Conservation (phyloP, 768 basidiomycete species). For the Termitomyces sp. region DNA sequence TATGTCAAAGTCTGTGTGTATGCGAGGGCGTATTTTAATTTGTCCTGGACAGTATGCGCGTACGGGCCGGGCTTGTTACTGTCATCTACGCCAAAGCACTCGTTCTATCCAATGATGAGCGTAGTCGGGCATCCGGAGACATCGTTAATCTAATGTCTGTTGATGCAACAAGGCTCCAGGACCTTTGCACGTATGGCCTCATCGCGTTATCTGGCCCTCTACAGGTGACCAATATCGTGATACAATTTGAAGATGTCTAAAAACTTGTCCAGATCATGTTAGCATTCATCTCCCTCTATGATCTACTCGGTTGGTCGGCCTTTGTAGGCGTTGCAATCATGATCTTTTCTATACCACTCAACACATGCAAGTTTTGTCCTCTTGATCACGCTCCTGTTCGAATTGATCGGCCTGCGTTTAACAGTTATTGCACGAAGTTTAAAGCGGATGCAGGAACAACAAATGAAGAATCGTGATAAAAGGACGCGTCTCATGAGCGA, state of each 20-base stretch:
- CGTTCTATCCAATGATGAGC: slow-evolving; percentile 80
- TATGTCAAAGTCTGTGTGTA: slow-evolving; percentile 12
- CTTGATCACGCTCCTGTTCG: not conserved
- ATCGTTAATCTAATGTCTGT: slow-evolving; percentile 95
- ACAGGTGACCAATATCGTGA: slow-evolving; percentile 46
- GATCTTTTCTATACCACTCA: slow-evolving; percentile 75
- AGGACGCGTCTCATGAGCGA: slow-evolving; percentile 89
- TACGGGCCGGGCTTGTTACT: slow-evolving; percentile 82
- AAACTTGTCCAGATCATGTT: slow-evolving; percentile 54
- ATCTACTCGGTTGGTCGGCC: slow-evolving; percentile 86
- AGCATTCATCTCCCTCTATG: slow-evolving; percentile 87
- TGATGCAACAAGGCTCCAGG: slow-evolving; percentile 73
- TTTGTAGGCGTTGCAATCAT: slow-evolving; percentile 88
- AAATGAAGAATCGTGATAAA: slow-evolving; percentile 92
- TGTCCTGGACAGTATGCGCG: slow-evolving; percentile 61
- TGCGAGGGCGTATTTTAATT: not conserved
- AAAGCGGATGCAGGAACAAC: slow-evolving; percentile 74
- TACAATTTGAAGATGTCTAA: not conserved
- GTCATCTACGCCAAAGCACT: slow-evolving; percentile 85
- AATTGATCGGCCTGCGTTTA: not conserved
- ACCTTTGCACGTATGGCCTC: slow-evolving; percentile 77
- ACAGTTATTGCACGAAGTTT: slow-evolving; percentile 58
- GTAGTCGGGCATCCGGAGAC: slow-evolving; percentile 78
- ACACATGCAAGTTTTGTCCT: slow-evolving; percentile 38
- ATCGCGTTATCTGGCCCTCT: slow-evolving; percentile 83